Percentiles rank a stretch among this genome's conserved stretches.
Evolutionary conservation across 2,329 filamentous ascomycete species (phyloP).

Genomic region (Pseudogymnoascus sp.): DNA sequence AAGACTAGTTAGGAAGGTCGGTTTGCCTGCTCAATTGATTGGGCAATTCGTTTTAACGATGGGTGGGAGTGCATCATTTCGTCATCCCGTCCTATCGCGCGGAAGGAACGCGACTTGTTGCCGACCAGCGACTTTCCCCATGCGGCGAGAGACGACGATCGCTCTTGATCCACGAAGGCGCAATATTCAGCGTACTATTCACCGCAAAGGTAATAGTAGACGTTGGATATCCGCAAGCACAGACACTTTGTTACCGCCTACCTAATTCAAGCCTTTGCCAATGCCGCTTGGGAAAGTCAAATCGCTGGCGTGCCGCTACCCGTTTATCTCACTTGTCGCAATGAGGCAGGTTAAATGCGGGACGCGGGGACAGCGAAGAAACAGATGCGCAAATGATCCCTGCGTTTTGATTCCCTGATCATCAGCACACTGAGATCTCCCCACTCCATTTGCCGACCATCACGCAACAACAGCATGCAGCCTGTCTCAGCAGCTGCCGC

Average conservation of each 20-base stretch:
- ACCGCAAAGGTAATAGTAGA: not conserved
- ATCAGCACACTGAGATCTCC: not conserved
- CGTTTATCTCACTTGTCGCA: not conserved
- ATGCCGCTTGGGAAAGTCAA: not conserved
- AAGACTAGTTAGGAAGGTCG: not conserved
- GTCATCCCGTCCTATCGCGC: not conserved
- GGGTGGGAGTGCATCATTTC: not conserved
- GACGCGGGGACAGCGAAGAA: not conserved
- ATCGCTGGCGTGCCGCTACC: not conserved
- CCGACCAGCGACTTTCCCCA: not conserved
- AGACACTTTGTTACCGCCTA: not conserved
- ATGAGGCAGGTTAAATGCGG: slow-evolving; percentile 3
- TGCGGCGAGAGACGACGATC: not conserved
- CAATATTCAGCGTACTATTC: not conserved
- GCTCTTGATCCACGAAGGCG: not conserved
- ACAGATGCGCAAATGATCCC: not conserved
- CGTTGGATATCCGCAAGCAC: not conserved
- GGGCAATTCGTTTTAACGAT: not conserved
- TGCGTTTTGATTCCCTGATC: not conserved
- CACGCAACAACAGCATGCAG: not conserved
- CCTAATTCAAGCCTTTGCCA: slow-evolving; percentile 2
- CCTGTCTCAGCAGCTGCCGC: not conserved
- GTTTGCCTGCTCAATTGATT: not conserved
- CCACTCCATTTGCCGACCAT: not conserved
- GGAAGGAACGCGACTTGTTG: not conserved